Base-by-base conservation (phyloP, 169 alveolate species). In the Plasmodium billcollinsi region DNA sequence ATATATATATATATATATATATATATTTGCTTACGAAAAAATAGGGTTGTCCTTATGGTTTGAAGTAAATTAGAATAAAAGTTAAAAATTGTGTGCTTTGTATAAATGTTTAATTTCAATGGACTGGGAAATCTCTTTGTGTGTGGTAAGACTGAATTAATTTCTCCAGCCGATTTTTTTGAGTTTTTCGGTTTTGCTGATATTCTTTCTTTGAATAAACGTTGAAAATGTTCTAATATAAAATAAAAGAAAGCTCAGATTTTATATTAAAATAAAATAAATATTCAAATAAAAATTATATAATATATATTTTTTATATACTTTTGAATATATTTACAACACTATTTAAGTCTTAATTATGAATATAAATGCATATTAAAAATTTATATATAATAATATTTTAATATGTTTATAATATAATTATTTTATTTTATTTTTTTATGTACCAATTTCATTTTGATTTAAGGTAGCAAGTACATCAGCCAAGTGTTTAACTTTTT, bases 381-480 rank as follows among this genome's bases (percentile, higher is more conserved):
- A 62, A 14, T 24, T 20, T 7, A 62, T 62, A 21, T 62, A 8
- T 62, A 0, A 29, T 66, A 66, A 66, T 66, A 33, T 66, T 29
- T n/a, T 29, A 66, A 26, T n/a, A 66, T 18, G 52, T 26, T 39
- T 15, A 61, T 21, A 59, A n/a, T 18, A 61, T 61, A 61, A 4
- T n/a, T 52, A 11, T 52, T 52, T 52, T 52, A 8, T n/a, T n/a
- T n/a, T 54, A 4, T 54, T 54, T 67, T n/a, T 47, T 20, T 43
- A 15, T 45, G 33, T 54, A 83, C 91, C 91, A 56, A 83, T 83
- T 83, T 83, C 91, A 67, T 83, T 73, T 63, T 83, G 91, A n/a
- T 66, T 83, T 83, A 83, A 59, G 20, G 85, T 43, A 43, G 24
- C 72, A 50, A 83, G 80, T 50, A 62, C 20, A 33, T 83, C 91